These are phyloP conservation scores for Starmerella riodocensis DNA, from an alignment of 805 yeast species.

Conservation along the genomic window DNA sequence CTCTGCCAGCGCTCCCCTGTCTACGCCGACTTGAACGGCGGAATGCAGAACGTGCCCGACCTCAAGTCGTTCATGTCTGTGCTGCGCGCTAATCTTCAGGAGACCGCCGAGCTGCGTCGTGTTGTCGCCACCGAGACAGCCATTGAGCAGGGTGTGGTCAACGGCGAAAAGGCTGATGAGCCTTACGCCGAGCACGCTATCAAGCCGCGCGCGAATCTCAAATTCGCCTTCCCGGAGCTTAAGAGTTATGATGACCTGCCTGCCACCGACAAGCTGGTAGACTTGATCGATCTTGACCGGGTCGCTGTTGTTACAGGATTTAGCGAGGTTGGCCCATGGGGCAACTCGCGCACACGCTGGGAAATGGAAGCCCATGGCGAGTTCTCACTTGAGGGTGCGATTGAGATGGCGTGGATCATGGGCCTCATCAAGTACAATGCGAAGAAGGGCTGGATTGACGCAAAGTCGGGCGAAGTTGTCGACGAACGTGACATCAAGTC, in stretches of 20 bases:
- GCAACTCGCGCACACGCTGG: slow-evolving; percentile 98
- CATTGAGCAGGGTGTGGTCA: slow-evolving; percentile 70
- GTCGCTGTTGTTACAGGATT: slow-evolving; percentile 95
- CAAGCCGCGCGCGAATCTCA: slow-evolving; percentile 90
- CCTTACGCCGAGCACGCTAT: slow-evolving; percentile 65
- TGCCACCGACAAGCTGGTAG: slow-evolving; percentile 50
- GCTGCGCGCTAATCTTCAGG: slow-evolving; percentile 59
- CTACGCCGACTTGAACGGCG: slow-evolving; percentile 98
- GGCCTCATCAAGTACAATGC: slow-evolving; percentile 91
- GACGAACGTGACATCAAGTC: slow-evolving; percentile 88
- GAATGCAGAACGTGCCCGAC: slow-evolving; percentile 84
- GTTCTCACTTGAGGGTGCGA: slow-evolving; percentile 92
- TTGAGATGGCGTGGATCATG: slow-evolving; percentile 99
- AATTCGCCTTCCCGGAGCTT: slow-evolving; percentile 82
- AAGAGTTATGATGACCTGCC: slow-evolving; percentile 58
- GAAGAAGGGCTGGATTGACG: slow-evolving; percentile 98
- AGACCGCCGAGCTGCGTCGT: slow-evolving; percentile 81
- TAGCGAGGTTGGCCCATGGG: slow-evolving; percentile 99
- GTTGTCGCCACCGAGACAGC: slow-evolving; percentile 92
- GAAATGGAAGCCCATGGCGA: slow-evolving; percentile 95
- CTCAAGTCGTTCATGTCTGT: slow-evolving; percentile 74
- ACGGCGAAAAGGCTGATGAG: slow-evolving; percentile 79
- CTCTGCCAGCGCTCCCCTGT: slow-evolving; percentile 89
- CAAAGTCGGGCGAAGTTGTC: slow-evolving; percentile 82
- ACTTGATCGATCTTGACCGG: slow-evolving; percentile 80